Base-by-base conservation (phyloP, 257 asterid species). In the Solanum okadae region DNA sequence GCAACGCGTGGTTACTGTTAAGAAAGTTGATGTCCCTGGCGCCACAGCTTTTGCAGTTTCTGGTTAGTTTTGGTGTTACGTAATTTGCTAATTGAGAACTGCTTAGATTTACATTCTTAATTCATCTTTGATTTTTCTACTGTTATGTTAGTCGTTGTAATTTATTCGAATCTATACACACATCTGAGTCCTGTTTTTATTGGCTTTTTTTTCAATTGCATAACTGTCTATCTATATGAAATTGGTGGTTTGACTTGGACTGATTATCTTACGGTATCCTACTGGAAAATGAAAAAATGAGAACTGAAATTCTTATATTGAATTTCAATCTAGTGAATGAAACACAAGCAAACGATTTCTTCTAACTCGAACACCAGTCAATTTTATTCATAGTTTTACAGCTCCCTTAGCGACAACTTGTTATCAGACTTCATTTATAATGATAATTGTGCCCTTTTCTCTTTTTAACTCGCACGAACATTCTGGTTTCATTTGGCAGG, bases 1-100 rank as follows among this genome's bases (percentile, higher is more conserved):
- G 98, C 86, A 83, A 76, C 87, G 90, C 83, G 88, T 95, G 76
- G 42, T 97, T 77, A 86, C 96, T 29, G 98, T 85, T n/a, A 95
- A 94, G 90, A 93, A 90, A 13, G 98, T 95, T 87, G 95, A 94
- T 68, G 94, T 97, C 87, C 88, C 82, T 86, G 98, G 98, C 31
- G 93, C 99, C 25, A 90, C 88, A 65, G 98, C 98, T 44, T 97
- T 90, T 89, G 98, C 98, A 59, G 94, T 95, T 89, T 91, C 97
- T 76, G 99, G 99, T 96, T 29, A 90, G 98, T 90, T 85, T 78
- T 86, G 25, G 42, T 27, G 56, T 70, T 89, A 49, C 46, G 12
- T 75, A 52, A 46, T 34, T 18, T 34, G 33, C 38, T 15, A 9
- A 9, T 2, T 4, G 46, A 34, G 15, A 34, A 46, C 40, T 73